Percentiles rank a stretch among this genome's conserved stretches.
Conservation (phyloP, 805 yeast species). For the Pichia ethanolica region DNA sequence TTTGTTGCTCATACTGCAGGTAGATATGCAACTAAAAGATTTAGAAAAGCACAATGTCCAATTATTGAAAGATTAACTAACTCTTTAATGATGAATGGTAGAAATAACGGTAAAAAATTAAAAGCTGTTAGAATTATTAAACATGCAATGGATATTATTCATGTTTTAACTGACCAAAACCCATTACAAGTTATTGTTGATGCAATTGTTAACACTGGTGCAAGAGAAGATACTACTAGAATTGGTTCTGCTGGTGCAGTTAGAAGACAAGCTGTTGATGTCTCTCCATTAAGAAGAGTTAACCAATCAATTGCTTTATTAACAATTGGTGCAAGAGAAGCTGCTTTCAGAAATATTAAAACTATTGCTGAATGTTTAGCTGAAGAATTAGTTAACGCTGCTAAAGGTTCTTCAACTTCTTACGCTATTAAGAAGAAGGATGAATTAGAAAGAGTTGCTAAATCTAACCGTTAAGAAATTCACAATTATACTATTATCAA, state of each 20-base stretch:
- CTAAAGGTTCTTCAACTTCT: conserved; percentile 99
- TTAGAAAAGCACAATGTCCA: conserved; percentile 99
- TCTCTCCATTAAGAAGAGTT: conserved; percentile 99
- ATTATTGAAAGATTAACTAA: conserved; percentile 98
- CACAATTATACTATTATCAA: not conserved
- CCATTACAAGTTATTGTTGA: conserved; percentile 99
- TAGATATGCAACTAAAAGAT: conserved; percentile 98
- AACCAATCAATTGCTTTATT: conserved; percentile 97
- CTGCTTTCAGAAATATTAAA: conserved; percentile 99
- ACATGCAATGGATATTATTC: conserved; percentile 97
- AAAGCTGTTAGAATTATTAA: conserved; percentile 99
- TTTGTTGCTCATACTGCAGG: conserved; percentile 99
- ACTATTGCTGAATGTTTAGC: conserved; percentile 99
- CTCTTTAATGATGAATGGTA: conserved; percentile 99
- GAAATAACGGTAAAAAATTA: conserved; percentile 99
- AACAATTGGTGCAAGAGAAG: conserved; percentile 99
- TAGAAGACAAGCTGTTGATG: conserved; percentile 99
- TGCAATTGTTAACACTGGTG: conserved; percentile 99
- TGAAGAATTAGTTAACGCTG: conserved; percentile 99
- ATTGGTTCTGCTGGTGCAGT: conserved; percentile 99
- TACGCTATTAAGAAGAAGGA: conserved; percentile 99
- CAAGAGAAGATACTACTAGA: conserved; percentile 99
- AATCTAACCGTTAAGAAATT: conserved; percentile 92
- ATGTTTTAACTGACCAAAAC: conserved; percentile 97
- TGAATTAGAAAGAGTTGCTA: conserved; percentile 99